These are phyloP conservation scores for Phytophthora meadii DNA, from an alignment of 352 stramenopile genomes.

Conservation along the genomic window DNA sequence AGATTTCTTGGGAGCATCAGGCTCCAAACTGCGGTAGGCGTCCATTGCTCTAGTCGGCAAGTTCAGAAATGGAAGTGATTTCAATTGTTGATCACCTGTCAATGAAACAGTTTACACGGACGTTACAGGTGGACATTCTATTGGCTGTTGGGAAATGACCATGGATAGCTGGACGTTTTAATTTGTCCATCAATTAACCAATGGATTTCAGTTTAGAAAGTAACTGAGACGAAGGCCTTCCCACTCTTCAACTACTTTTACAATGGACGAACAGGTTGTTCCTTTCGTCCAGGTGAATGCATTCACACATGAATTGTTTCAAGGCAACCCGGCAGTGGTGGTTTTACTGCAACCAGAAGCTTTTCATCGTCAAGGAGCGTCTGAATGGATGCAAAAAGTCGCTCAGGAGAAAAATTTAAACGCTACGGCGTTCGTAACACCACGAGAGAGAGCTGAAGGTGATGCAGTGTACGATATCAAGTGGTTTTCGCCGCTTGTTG, in stretches of 20 bases:
- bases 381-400: constrained; percentile 10
- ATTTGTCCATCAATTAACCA: constrained; percentile 2
- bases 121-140: constrained; percentile 6
- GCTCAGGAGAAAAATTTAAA: constrained; percentile 11
- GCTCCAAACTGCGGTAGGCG: constrained; percentile 30
- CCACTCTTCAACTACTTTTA: neutral
- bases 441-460: neutral
- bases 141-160: constrained; percentile 2
- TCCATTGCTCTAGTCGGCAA: constrained; percentile 21
- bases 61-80: constrained; percentile 9
- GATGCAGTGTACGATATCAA: constrained; percentile 8
- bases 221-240: neutral
- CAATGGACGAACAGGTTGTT: too few species aligned
- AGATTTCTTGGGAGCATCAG: constrained; percentile 33
- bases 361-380: constrained; percentile 2
- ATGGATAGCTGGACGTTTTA: constrained; percentile 2
- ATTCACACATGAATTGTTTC: constrained; percentile 3
- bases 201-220: neutral
- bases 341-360: neutral
- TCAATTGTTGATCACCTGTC: too few species aligned
- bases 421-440: constrained; percentile 4
- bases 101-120: neutral
- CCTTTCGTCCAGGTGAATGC: constrained; percentile 8
- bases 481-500: constrained; percentile 9
- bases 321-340: constrained; percentile 9